A percentile compares a stretch with the other conserved stretches of the same genome.
These are phyloP conservation scores for Kuraishia ogatae DNA, from an alignment of 805 yeast species.

Conservation along the genomic window DNA sequence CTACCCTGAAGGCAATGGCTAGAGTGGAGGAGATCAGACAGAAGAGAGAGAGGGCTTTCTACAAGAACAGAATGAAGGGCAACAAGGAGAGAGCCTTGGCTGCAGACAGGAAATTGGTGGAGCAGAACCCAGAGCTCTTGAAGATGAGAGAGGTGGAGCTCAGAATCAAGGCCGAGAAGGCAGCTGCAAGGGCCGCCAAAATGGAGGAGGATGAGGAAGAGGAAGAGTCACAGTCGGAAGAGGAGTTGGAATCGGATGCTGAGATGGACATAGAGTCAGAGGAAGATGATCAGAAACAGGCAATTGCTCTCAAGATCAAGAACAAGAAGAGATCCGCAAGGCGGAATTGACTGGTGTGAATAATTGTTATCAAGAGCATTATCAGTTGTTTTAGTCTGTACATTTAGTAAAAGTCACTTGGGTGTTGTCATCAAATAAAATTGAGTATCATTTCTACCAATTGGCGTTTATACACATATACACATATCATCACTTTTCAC, in stretches of 20 bases:
- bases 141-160: constrained; percentile 91
- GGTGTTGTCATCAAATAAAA: background rate
- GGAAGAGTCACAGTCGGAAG: constrained; percentile 33
- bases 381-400: background rate
- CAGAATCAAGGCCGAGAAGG: constrained; percentile 65
- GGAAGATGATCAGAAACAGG: constrained; percentile 40
- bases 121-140: constrained; percentile 79
- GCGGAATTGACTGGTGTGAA: constrained; percentile 34
- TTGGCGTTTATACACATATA: no score
- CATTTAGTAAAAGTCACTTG: background rate
- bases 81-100: constrained; percentile 82
- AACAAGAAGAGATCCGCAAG: constrained; percentile 33
- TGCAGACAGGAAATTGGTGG: constrained; percentile 83
- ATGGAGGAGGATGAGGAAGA: constrained; percentile 34
- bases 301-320: constrained; percentile 60
- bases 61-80: constrained; percentile 98
- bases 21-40: constrained; percentile 94
- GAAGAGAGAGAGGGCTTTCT: constrained; percentile 96
- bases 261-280: constrained; percentile 35
- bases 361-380: constrained; percentile 20
- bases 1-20: constrained; percentile 91
- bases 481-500: no score
- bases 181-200: constrained; percentile 47
- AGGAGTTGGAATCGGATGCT: constrained; percentile 42
- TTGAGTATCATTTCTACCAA: background rate